phyloP scores from a whole-genome alignment of 768 basidiomycete genomes.

The Lactarius hengduanensis region DNA sequence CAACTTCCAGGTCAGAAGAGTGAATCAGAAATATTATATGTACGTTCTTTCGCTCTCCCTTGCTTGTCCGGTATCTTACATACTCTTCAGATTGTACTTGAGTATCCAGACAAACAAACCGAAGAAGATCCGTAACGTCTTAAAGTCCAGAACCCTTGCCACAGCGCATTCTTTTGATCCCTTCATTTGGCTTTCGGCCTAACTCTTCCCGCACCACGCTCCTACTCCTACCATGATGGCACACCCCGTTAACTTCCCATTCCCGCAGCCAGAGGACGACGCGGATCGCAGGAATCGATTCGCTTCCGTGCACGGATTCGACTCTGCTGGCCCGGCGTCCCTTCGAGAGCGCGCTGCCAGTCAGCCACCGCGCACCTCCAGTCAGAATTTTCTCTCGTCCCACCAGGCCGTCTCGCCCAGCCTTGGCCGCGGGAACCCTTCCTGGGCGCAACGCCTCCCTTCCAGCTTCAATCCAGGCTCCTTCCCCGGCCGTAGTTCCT shows the following conservation, averaged over 20 bases:
- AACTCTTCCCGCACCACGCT: constrained; percentile 20
- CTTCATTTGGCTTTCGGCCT: background rate
- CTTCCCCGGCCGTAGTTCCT: constrained; percentile 63
- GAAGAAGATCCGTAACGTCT: constrained; percentile 25
- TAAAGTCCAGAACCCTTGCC: constrained; percentile 16
- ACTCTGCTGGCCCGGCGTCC: constrained; percentile 42
- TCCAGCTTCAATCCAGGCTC: constrained; percentile 45
- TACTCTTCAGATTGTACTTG: constrained; percentile 24
- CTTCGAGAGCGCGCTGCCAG: constrained; percentile 65
- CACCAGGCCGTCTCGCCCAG: constrained; percentile 44
- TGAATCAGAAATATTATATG: constrained; percentile 24
- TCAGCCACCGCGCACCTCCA: constrained; percentile 61
- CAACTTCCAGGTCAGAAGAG: constrained; percentile 17
- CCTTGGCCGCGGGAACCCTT: constrained; percentile 44
- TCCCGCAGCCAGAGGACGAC: constrained; percentile 43
- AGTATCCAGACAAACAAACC: constrained; percentile 17
- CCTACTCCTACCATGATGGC: constrained; percentile 37
- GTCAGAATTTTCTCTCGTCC: constrained; percentile 48
- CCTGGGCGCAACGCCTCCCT: constrained; percentile 50
- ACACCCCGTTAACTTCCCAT: constrained; percentile 36
- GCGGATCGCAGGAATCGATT: constrained; percentile 64
- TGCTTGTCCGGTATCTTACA: background rate
- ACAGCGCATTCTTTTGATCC: constrained; percentile 15
- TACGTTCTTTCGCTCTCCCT: constrained; percentile 3
- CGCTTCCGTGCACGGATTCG: constrained; percentile 43